phyloP scores from a whole-genome alignment of 2,329 filamentous ascomycete species.

The Pleoardoris graminearum region DNA sequence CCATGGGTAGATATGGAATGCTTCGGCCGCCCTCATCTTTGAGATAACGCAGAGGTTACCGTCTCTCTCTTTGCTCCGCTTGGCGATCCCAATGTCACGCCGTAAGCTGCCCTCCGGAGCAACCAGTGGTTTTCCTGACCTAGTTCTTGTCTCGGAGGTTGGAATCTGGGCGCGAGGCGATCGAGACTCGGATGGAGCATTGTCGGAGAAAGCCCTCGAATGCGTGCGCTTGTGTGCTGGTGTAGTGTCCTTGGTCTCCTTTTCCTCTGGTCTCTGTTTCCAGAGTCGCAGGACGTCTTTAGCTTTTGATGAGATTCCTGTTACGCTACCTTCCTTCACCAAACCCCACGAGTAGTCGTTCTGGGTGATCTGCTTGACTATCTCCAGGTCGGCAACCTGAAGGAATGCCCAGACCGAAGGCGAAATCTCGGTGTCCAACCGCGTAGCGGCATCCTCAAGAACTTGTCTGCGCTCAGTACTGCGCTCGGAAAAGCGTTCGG shows the following conservation, averaged over 20 bases:
- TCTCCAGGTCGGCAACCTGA: conserved; percentile 9
- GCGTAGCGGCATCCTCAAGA: conserved; percentile 6
- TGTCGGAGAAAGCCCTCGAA: conserved; percentile 3
- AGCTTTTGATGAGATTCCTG: neutral
- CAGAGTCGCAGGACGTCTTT: conserved; percentile 11
- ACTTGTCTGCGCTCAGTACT: conserved; percentile 13
- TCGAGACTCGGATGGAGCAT: neutral
- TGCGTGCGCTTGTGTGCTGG: conserved; percentile 5
- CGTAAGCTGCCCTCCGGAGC: conserved; percentile 13
- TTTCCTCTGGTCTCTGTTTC: too few relatives aligned
- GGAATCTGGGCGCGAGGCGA: conserved; percentile 4
- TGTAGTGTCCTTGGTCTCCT: too few relatives aligned
- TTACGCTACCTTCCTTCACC: neutral
- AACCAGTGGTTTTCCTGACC: conserved; percentile 11
- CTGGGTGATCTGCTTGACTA: neutral
- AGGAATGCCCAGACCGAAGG: conserved; percentile 14
- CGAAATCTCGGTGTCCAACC: neutral
- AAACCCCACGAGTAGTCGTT: conserved; percentile 1
- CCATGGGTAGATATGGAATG: conserved; percentile 25
- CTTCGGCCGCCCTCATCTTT: conserved; percentile 18
- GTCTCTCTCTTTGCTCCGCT: conserved; percentile 19
- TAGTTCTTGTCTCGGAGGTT: conserved; percentile 11
- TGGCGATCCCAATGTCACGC: conserved; percentile 12
- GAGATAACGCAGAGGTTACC: conserved; percentile 17
- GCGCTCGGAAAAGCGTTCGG: conserved; percentile 10